Evolutionary conservation across 768 basidiomycete species (phyloP).

Genomic region (Suillus alpinus): DNA sequence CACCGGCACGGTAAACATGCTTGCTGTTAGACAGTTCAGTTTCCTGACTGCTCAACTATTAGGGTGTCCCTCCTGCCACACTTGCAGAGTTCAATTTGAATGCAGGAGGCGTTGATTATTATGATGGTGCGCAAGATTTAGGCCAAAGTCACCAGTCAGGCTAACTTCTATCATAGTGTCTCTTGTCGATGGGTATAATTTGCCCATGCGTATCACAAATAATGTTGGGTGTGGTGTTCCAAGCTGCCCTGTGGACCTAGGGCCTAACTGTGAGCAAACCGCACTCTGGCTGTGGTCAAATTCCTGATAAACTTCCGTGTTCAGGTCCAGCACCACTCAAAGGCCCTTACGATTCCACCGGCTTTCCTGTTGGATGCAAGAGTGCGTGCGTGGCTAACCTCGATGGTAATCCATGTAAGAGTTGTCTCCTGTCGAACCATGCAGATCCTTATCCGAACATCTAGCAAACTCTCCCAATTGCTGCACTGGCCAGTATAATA

Average conservation of each 20-base stretch:
- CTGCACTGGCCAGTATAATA: constrained; percentile 55
- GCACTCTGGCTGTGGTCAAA: neutral
- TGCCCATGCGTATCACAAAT: constrained; percentile 59
- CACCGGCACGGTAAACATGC: constrained; percentile 43
- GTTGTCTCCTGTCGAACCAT: neutral
- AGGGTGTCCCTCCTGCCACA: constrained; percentile 68
- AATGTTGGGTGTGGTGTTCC: constrained; percentile 52
- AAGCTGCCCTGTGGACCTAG: constrained; percentile 60
- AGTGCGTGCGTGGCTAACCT: constrained; percentile 50
- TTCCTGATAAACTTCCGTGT: neutral
- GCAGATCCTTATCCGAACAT: neutral
- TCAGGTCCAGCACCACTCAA: constrained; percentile 49
- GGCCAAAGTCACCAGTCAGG: neutral
- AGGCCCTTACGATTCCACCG: constrained; percentile 52
- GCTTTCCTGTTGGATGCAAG: constrained; percentile 58
- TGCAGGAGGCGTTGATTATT: constrained; percentile 47
- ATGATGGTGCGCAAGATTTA: constrained; percentile 45
- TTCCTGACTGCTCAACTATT: neutral
- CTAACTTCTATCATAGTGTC: constrained; percentile 41
- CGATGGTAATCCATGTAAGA: constrained; percentile 31
- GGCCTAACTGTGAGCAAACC: constrained; percentile 45
- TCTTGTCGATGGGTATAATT: constrained; percentile 63
- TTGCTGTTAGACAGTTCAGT: neutral
- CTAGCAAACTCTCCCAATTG: constrained; percentile 60
- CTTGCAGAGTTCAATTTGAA: constrained; percentile 69